Evolutionary conservation across 1,139 yeast genomes (phyloP).

Genomic region (Kazachstania sp.): DNA sequence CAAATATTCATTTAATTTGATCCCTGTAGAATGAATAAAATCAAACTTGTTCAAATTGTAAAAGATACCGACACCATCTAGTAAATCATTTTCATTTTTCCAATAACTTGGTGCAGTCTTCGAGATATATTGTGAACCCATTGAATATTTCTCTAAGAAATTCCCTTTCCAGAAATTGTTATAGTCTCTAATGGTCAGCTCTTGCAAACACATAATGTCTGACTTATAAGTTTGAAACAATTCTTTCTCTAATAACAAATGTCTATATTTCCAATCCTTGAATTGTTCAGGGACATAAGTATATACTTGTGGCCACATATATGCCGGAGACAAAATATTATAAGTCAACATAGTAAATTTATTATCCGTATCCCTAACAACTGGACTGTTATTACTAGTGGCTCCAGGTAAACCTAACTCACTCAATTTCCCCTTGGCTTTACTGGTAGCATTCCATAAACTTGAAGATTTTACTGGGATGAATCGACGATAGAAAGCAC

Average conservation of each 20-base stretch:
- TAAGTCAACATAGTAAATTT: slow-evolving; percentile 35
- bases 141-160: slow-evolving; percentile 27
- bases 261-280: slow-evolving; percentile 43
- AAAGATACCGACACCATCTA: slow-evolving; percentile 54
- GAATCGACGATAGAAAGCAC: slow-evolving; percentile 12
- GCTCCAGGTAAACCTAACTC: background rate
- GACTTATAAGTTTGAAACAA: slow-evolving; percentile 36
- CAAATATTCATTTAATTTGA: slow-evolving; percentile 39
- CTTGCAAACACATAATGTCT: slow-evolving; percentile 56
- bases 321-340: slow-evolving; percentile 48
- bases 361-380: background rate
- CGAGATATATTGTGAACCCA: slow-evolving; percentile 39
- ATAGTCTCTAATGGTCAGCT: slow-evolving; percentile 45
- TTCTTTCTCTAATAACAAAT: slow-evolving; percentile 37
- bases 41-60: slow-evolving; percentile 41
- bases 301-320: slow-evolving; percentile 50
- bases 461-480: slow-evolving; percentile 9
- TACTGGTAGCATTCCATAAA: background rate
- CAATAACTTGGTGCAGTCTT: slow-evolving; percentile 46
- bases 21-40: slow-evolving; percentile 35
- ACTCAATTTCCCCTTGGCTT: background rate
- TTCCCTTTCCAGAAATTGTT: slow-evolving; percentile 37
- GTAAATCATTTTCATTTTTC: slow-evolving; percentile 37
- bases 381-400: background rate
- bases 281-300: slow-evolving; percentile 40